phyloP scores from a whole-genome alignment of 2,329 filamentous ascomycete species.

The Orbilia quercus region DNA sequence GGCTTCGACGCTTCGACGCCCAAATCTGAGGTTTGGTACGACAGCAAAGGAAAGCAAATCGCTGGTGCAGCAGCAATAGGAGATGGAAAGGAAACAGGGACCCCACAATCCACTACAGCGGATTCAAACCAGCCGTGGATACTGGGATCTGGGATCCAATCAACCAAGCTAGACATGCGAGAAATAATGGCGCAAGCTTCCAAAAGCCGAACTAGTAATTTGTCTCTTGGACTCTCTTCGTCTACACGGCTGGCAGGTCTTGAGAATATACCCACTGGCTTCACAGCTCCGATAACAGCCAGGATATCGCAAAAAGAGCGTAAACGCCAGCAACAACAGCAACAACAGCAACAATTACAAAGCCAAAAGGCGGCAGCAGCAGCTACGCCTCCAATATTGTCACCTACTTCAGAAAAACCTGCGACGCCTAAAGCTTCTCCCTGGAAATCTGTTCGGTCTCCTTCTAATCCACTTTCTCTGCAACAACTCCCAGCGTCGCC shows the following conservation, averaged over 20 bases:
- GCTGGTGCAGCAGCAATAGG: constrained; percentile 27
- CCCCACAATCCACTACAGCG: neutral
- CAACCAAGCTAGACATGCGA: constrained; percentile 76
- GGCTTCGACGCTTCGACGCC: constrained; percentile 11
- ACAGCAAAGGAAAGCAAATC: constrained; percentile 63
- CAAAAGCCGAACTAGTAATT: constrained; percentile 66
- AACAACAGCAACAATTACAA: constrained; percentile 70
- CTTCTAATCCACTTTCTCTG: constrained; percentile 47
- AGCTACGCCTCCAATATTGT: neutral
- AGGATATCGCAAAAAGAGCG: constrained; percentile 93
- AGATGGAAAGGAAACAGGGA: neutral
- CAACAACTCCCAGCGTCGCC: constrained; percentile 34
- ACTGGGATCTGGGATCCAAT: constrained; percentile 66
- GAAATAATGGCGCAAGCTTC: constrained; percentile 78
- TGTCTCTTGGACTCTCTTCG: constrained; percentile 68
- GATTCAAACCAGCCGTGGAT: constrained; percentile 38
- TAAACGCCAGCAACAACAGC: constrained; percentile 82
- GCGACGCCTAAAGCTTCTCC: constrained; percentile 32
- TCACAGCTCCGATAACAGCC: constrained; percentile 59
- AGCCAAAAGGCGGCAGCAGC: constrained; percentile 13
- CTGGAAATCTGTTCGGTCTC: constrained; percentile 46
- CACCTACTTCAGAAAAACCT: constrained; percentile 24
- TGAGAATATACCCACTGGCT: constrained; percentile 58
- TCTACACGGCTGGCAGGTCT: constrained; percentile 62
- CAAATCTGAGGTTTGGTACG: constrained; percentile 63